Evolutionary conservation across 2,329 filamentous ascomycete species (phyloP), one percentile per base, ranked within the genome.

Genomic region (Epichloe gansuensis): DNA sequence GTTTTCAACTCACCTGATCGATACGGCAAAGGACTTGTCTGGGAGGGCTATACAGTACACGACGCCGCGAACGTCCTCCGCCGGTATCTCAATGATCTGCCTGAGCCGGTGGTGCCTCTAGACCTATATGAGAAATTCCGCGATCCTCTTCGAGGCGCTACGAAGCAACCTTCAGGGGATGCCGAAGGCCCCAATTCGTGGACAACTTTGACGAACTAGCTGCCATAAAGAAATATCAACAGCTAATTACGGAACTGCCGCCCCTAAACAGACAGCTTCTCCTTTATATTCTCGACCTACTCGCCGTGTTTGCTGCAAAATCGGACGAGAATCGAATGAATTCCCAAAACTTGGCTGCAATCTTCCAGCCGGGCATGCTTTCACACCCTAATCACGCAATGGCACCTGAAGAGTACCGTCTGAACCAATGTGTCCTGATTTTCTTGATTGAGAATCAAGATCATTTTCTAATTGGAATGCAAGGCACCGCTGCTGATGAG

Each of bases 401-500:
- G 91, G 85, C 89, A 0, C 93, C 93, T 0, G 81, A 87, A 53
- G 91, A 97, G 64, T 98, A 98, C 66, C 84, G 89, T 35, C 75
- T 98, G 5, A 97, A 94, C 65, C 93, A 98, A 75, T 91, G 93
- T 62, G 91, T 98, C 21, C 78, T 98, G 57, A 95, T 98, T 49
- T 98, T 98, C 68, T 73, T 98, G 60, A 98, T 98, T 59, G 91
- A 97, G 65, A 95, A 98, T 62, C 93, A 98, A 67, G 93, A 98
- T 63, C 88, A 95, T 68, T 98, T 98, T 75, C 74, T 98, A 58
- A 94, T 98, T 58, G 93, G 93, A 52, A 98, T 98, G 93, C 88
- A 90, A 65, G 93, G 93, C 45, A 96, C 91, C n/a, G 91, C 83
- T n/a, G 88, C 91, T n/a, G 91, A 96, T 64, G 88, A 94, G 64